phyloP scores from a whole-genome alignment of 176 grass and related monocot genomes.

The Lolium perenne region DNA sequence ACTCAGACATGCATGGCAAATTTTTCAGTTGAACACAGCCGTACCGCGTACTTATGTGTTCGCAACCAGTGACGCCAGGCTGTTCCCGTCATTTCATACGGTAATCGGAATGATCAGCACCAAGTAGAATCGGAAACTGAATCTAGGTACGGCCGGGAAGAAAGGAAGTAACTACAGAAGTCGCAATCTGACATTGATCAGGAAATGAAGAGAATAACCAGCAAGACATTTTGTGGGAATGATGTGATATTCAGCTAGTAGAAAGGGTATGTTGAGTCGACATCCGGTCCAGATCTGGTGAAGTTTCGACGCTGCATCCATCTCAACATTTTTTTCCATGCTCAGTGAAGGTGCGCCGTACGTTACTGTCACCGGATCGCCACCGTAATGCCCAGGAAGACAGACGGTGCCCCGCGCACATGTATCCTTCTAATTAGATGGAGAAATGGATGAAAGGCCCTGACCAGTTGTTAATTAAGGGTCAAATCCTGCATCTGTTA shows the following conservation, averaged over 20 bases:
- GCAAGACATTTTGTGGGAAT: background rate
- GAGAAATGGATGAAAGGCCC: background rate
- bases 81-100: background rate
- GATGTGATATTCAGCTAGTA: background rate
- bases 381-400: background rate
- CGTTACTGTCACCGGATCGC: background rate
- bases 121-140: background rate
- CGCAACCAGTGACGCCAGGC: background rate
- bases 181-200: background rate
- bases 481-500: slow-evolving; percentile 3
- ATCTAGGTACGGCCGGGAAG: background rate
- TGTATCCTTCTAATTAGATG: background rate
- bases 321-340: background rate
- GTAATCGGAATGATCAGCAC: background rate
- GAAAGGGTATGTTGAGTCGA: background rate
- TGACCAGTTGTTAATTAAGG: background rate
- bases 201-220: background rate
- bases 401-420: no score
- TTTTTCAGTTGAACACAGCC: background rate
- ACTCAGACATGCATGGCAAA: background rate
- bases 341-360: slow-evolving; percentile 34
- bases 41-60: background rate
- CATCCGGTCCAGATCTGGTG: background rate
- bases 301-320: slow-evolving; percentile 19
- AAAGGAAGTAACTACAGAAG: background rate